phyloP scores from a whole-genome alignment of 257 asterid species.

The Nicotiana otophora region DNA sequence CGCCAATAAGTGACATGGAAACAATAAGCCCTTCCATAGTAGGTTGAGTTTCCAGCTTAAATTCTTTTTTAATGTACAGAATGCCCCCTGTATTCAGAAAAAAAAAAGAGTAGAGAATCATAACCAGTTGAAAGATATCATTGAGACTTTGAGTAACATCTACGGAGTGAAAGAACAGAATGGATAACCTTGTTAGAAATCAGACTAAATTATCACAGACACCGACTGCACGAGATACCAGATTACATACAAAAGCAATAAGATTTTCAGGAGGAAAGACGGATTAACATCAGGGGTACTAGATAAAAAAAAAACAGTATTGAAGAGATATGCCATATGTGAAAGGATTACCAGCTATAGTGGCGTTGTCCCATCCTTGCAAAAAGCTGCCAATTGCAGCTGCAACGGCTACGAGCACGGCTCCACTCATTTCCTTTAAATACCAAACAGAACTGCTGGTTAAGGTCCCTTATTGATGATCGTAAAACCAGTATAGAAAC shows the following conservation, averaged over 20 bases:
- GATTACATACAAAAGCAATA: not conserved
- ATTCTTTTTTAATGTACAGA: constrained; percentile 48
- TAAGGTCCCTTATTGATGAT: not conserved
- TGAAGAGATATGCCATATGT: not conserved
- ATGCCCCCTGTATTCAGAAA: constrained; percentile 37
- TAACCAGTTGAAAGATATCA: not conserved
- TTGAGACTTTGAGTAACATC: not conserved
- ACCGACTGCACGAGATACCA: not conserved
- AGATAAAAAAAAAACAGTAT: not conserved
- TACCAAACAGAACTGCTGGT: not conserved
- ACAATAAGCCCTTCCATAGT: constrained; percentile 57
- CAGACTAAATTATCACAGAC: not conserved
- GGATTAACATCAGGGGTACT: not conserved
- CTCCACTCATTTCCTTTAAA: constrained; percentile 38
- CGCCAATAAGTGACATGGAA: constrained; percentile 62
- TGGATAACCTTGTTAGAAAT: not conserved
- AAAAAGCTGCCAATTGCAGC: constrained; percentile 60
- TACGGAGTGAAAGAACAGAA: not conserved
- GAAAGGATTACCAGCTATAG: constrained; percentile 45
- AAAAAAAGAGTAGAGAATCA: not conserved
- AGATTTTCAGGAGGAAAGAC: not conserved
- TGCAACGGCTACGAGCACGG: constrained; percentile 49
- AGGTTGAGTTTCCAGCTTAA: constrained; percentile 46
- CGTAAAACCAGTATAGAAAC: not conserved
- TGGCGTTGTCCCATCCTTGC: constrained; percentile 77